These are phyloP conservation scores for Vicia villosa DNA, from an alignment of 306 rosid species.

Conservation along the genomic window DNA sequence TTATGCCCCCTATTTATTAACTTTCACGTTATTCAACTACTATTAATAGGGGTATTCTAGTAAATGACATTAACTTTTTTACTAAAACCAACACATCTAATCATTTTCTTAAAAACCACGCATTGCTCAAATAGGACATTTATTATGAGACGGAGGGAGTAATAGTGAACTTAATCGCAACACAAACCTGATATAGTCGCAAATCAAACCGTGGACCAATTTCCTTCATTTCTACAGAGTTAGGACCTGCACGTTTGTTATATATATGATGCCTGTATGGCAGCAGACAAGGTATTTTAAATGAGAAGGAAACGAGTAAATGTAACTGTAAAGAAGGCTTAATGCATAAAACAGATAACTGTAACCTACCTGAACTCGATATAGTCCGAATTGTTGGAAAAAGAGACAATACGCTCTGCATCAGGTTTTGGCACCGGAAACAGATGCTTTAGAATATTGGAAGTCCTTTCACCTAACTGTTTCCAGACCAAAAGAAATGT, in stretches of 20 bases:
- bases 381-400: conserved; percentile 77
- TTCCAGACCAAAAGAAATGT: conserved; percentile 36
- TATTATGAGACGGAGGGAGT: too few species aligned
- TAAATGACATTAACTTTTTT: too few species aligned
- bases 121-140: too few species aligned
- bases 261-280: conserved; percentile 75
- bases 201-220: conserved; percentile 93
- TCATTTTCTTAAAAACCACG: too few species aligned
- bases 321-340: background rate
- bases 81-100: too few species aligned
- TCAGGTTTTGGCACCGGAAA: conserved; percentile 95
- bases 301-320: conserved; percentile 11
- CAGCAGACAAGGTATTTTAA: conserved; percentile 1
- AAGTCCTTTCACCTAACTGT: conserved; percentile 84
- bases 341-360: conserved; percentile 15
- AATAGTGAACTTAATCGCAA: conserved; percentile 26
- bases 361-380: conserved; percentile 81
- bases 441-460: conserved; percentile 80
- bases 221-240: conserved; percentile 83
- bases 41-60: too few species aligned
- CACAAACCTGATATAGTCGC: conserved; percentile 70
- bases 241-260: conserved; percentile 77
- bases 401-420: conserved; percentile 79
- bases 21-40: too few species aligned
- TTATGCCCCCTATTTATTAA: too few species aligned